Evolutionary conservation across 768 basidiomycete species (phyloP).

Genomic region (Sporobolomyces roseus): DNA sequence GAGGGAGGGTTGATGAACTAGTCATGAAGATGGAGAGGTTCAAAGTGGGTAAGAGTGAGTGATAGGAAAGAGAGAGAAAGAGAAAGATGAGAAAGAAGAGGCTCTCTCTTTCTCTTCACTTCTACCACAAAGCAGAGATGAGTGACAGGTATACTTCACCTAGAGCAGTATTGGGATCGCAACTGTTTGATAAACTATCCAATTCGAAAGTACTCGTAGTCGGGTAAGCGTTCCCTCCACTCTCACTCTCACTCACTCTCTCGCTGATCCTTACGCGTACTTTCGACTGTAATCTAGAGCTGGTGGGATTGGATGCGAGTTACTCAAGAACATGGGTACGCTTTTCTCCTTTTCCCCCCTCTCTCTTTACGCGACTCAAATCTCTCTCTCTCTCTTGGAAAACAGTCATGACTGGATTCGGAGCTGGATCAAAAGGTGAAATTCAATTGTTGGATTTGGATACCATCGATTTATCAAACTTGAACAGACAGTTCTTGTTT

Average conservation of each 20-base stretch:
- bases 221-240: constrained; percentile 52
- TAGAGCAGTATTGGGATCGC: constrained; percentile 71
- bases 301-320: constrained; percentile 87
- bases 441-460: constrained; percentile 70
- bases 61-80: not conserved
- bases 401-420: constrained; percentile 37
- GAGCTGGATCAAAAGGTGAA: constrained; percentile 8
- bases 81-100: not conserved
- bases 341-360: not conserved
- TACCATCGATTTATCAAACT: constrained; percentile 95
- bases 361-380: not conserved
- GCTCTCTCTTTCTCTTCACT: not conserved
- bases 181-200: constrained; percentile 56
- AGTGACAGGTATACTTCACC: constrained; percentile 55
- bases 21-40: not conserved
- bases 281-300: constrained; percentile 12
- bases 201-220: constrained; percentile 65
- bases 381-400: not conserved
- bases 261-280: not conserved
- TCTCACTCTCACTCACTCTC: not conserved
- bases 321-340: constrained; percentile 91
- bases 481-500: constrained; percentile 96
- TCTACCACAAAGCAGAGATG: not conserved
- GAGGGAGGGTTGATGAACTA: constrained; percentile 6
- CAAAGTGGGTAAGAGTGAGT: not conserved